Conservation (phyloP, 192 early-diverging fungal genomes). For the Backusella australiensis region DNA sequence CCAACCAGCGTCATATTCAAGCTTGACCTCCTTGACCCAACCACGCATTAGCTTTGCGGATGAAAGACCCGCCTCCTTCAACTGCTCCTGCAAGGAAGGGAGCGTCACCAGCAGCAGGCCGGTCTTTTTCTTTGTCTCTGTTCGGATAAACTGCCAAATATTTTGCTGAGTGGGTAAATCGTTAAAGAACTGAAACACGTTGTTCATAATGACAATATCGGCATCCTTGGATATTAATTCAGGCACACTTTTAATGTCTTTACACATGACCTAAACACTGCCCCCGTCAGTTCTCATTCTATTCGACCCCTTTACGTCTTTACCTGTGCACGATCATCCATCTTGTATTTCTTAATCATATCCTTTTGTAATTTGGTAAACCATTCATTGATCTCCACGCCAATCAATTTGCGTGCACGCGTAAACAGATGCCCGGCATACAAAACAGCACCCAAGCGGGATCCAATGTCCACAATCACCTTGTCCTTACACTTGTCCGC, state of each 20-base stretch:
- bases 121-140: slow-evolving; percentile 36
- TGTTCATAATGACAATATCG: slow-evolving; percentile 60
- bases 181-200: slow-evolving; percentile 61
- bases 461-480: slow-evolving; percentile 57
- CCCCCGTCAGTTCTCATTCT: too few species aligned
- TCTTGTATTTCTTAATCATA: slow-evolving; percentile 48
- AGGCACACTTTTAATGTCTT: slow-evolving; percentile 43
- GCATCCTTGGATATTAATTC: slow-evolving; percentile 40
- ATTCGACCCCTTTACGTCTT: neutral
- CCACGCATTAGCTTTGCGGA: slow-evolving; percentile 37
- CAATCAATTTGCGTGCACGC: slow-evolving; percentile 50
- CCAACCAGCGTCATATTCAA: slow-evolving; percentile 44
- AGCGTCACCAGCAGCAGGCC: slow-evolving; percentile 47
- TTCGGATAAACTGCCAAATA: slow-evolving; percentile 52
- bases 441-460: slow-evolving; percentile 54
- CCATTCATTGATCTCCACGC: slow-evolving; percentile 60
- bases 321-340: slow-evolving; percentile 54
- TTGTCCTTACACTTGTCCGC: slow-evolving; percentile 43
- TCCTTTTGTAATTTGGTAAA: slow-evolving; percentile 51
- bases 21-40: slow-evolving; percentile 51
- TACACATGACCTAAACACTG: slow-evolving; percentile 39
- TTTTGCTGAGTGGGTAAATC: slow-evolving; percentile 40
- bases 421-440: slow-evolving; percentile 55
- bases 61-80: slow-evolving; percentile 52
- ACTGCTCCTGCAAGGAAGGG: slow-evolving; percentile 56